Conservation (phyloP, 225 moss, liverwort and hornwort species). For the Straminergon stramineum region DNA sequence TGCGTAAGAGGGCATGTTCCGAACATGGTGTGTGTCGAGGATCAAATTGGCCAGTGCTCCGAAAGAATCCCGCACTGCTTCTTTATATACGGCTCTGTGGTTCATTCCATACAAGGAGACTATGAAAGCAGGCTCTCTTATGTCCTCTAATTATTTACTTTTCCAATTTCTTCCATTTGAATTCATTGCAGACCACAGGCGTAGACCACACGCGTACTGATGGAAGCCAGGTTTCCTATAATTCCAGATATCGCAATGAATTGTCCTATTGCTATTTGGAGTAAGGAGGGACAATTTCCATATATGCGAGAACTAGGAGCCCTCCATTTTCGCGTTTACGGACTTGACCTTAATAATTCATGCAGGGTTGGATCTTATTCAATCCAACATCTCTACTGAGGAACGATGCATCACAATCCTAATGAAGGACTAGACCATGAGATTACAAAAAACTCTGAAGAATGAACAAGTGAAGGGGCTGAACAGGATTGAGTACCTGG, state of each 20-base stretch:
- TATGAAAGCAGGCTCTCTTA: background rate
- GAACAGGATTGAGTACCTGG: constrained; percentile 1
- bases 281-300: too few relatives aligned
- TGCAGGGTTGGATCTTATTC: background rate
- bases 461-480: background rate
- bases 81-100: background rate
- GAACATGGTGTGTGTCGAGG: constrained; percentile 9
- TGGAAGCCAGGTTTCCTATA: too few relatives aligned
- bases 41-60: background rate
- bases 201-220: too few relatives aligned
- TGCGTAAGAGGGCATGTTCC: background rate
- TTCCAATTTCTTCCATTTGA: background rate
- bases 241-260: background rate
- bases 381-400: background rate
- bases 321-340: background rate
- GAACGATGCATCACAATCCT: too few relatives aligned
- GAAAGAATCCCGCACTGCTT: background rate
- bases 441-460: background rate
- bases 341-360: too few relatives aligned
- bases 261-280: background rate
- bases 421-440: background rate
- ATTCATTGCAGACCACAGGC: background rate
- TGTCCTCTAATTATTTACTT: background rate
- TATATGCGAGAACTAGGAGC: background rate
- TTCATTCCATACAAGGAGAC: background rate